Percentiles rank a stretch among this genome's conserved stretches.
Evolutionary conservation across 1,284 basidiomycete species (phyloP).

Genomic region (Ceraceosorus guamensis): DNA sequence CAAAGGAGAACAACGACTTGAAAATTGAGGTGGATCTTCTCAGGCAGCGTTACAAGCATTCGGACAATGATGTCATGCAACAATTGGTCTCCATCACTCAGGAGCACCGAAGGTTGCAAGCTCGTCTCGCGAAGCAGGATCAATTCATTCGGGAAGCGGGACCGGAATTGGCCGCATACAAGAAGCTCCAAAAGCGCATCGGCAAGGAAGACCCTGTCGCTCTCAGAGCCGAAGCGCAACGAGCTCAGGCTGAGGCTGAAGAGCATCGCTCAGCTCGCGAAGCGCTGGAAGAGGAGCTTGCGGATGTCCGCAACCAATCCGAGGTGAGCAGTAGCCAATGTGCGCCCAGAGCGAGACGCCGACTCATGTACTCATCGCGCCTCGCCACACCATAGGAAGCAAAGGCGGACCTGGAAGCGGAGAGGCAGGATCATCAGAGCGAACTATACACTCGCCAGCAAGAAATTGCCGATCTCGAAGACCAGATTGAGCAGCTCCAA

Average conservation of each 20-base stretch:
- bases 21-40: slow-evolving; percentile 46
- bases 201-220: slow-evolving; percentile 5
- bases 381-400: too few relatives aligned
- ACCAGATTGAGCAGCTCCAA: slow-evolving; percentile 21
- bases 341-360: too few relatives aligned
- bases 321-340: too few relatives aligned
- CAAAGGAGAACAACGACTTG: slow-evolving; percentile 41
- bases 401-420: too few relatives aligned
- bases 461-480: slow-evolving; percentile 24
- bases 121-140: slow-evolving; percentile 36
- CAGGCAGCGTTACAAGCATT: slow-evolving; percentile 36
- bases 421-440: slow-evolving; percentile 15
- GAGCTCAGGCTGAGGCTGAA: slow-evolving; percentile 2
- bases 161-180: neutral
- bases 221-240: neutral
- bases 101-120: slow-evolving; percentile 11
- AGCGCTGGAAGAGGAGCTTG: too few relatives aligned
- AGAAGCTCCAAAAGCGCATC: slow-evolving; percentile 1
- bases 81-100: slow-evolving; percentile 40
- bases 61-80: slow-evolving; percentile 26
- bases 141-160: slow-evolving; percentile 19
- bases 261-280: neutral
- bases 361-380: too few relatives aligned
- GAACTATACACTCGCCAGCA: slow-evolving; percentile 27
- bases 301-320: too few relatives aligned